Evolutionary conservation across 371 early-diverging fungal genomes (phyloP).

Genomic region (Cokeromyces recurvatus): DNA sequence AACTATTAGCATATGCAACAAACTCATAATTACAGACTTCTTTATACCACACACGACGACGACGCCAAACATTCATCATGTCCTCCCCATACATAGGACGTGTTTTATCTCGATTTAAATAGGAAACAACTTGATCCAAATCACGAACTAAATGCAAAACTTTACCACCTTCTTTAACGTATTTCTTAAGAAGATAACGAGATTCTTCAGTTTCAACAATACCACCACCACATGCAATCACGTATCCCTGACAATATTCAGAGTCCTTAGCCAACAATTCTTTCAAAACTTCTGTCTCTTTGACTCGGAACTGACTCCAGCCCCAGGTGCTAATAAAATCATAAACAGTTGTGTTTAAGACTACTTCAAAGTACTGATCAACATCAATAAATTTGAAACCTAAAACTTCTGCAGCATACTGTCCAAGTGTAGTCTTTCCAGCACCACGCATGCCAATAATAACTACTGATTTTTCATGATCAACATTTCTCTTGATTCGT

Average conservation of each 20-base stretch:
- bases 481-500: slow-evolving; percentile 1
- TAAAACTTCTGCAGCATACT: slow-evolving; percentile 63
- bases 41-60: slow-evolving; percentile 74
- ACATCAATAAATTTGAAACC: slow-evolving; percentile 81
- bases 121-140: slow-evolving; percentile 73
- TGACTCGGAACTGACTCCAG: slow-evolving; percentile 88
- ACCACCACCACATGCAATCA: slow-evolving; percentile 95
- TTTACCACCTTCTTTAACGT: slow-evolving; percentile 52
- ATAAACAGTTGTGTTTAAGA: slow-evolving; percentile 65
- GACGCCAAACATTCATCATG: slow-evolving; percentile 72
- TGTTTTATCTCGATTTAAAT: slow-evolving; percentile 73
- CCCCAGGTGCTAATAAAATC: slow-evolving; percentile 75
- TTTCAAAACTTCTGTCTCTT: slow-evolving; percentile 66
- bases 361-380: slow-evolving; percentile 77
- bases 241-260: slow-evolving; percentile 42
- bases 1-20: slow-evolving; percentile 46
- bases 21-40: slow-evolving; percentile 83
- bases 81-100: slow-evolving; percentile 88
- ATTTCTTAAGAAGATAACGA: slow-evolving; percentile 58
- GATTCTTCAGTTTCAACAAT: slow-evolving; percentile 83
- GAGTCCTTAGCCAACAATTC: slow-evolving; percentile 34
- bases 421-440: slow-evolving; percentile 91
- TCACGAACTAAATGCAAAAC: slow-evolving; percentile 82
- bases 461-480: slow-evolving; percentile 60
- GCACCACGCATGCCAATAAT: slow-evolving; percentile 97